Conservation (phyloP, 257 asterid species). For the Eucommia ulmoides region DNA sequence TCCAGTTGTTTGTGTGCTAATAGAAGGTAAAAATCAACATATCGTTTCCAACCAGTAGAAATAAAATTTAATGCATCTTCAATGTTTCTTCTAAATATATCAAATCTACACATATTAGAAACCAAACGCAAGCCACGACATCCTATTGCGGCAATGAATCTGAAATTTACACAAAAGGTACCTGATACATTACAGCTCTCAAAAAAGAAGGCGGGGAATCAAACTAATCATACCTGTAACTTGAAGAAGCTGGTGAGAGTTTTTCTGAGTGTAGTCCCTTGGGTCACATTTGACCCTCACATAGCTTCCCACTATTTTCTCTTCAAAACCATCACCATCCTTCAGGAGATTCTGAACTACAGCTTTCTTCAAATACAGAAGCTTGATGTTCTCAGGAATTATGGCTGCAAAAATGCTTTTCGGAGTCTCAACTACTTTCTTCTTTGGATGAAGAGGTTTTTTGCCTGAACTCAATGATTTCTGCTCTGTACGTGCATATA, state of each 20-base stretch:
- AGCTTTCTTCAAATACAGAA: slow-evolving; percentile 54
- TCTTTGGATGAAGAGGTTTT: slow-evolving; percentile 12
- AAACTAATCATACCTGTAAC: slow-evolving; percentile 82
- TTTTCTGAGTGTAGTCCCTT: slow-evolving; percentile 56
- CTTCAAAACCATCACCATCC: slow-evolving; percentile 38
- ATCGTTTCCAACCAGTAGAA: too few species aligned
- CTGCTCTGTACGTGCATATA: slow-evolving; percentile 11
- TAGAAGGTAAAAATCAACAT: too few species aligned
- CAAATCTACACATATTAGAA: too few species aligned
- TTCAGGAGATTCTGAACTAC: slow-evolving; percentile 56
- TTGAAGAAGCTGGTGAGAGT: slow-evolving; percentile 66
- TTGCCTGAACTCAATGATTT: slow-evolving; percentile 14
- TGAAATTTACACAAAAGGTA: too few species aligned
- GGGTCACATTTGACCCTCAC: slow-evolving; percentile 89
- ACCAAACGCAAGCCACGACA: too few species aligned
- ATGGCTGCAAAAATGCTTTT: slow-evolving; percentile 72
- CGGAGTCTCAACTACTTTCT: slow-evolving; percentile 35
- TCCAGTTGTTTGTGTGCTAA: too few species aligned
- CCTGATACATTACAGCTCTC: too few species aligned
- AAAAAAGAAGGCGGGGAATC: too few species aligned
- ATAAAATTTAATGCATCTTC: too few species aligned
- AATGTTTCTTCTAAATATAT: too few species aligned
- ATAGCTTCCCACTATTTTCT: slow-evolving; percentile 64
- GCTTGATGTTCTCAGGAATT: slow-evolving; percentile 60
- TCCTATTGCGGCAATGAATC: too few species aligned